Evolutionary conservation across 1,284 basidiomycete species (phyloP).

Genomic region (Rhizopogon parksii): DNA sequence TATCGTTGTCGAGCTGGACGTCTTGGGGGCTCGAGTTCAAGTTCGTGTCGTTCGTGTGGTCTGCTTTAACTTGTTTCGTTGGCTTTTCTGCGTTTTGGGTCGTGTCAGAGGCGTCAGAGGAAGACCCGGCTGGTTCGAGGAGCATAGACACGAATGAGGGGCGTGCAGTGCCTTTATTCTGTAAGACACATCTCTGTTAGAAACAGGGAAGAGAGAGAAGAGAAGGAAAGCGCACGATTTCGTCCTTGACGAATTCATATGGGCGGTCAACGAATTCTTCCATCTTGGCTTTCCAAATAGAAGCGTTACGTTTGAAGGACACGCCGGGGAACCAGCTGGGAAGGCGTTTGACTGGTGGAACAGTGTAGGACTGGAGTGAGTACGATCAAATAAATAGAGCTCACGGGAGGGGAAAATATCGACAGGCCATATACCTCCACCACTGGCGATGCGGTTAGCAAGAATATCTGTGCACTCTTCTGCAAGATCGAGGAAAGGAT

Average conservation of each 20-base stretch:
- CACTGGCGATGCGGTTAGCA: conserved; percentile 53
- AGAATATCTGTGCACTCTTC: conserved; percentile 57
- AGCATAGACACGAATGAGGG: conserved; percentile 59
- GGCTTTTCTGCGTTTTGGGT: neutral
- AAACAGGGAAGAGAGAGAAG: neutral
- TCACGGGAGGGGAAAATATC: conserved; percentile 48
- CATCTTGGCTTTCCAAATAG: conserved; percentile 58
- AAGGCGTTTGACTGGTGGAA: conserved; percentile 30
- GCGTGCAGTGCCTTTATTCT: conserved; percentile 48
- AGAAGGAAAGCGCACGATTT: conserved; percentile 36
- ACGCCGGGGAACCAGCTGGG: conserved; percentile 43
- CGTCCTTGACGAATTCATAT: conserved; percentile 49
- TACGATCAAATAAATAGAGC: conserved; percentile 6
- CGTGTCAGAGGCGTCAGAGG: neutral
- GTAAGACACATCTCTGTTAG: neutral
- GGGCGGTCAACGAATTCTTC: conserved; percentile 61
- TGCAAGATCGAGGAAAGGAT: conserved; percentile 51
- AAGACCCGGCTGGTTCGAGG: conserved; percentile 34
- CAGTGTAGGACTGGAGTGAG: neutral
- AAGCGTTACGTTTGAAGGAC: conserved; percentile 48
- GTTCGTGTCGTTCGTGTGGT: neutral
- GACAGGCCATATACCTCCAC: conserved; percentile 64
- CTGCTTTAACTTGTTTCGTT: conserved; percentile 13
- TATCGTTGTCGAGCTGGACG: conserved; percentile 46
- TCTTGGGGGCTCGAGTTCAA: conserved; percentile 5